Conservation (phyloP, 352 stramenopile genomes). For the Sclerospora graminicola region DNA sequence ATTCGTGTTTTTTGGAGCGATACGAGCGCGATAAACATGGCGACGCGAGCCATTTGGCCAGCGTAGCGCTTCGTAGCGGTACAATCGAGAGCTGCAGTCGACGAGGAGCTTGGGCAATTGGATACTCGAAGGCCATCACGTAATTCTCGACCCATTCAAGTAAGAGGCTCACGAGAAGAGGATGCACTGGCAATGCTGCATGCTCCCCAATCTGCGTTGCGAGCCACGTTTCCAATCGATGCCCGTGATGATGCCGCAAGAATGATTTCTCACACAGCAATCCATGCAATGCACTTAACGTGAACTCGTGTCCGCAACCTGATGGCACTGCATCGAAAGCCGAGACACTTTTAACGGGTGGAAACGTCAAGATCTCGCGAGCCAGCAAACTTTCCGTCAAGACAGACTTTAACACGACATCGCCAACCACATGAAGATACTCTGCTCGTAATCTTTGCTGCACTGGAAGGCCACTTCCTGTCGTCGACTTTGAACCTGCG, state of each 20-base stretch:
- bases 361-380: slow-evolving; percentile 41
- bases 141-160: slow-evolving; percentile 74
- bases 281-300: slow-evolving; percentile 36
- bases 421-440: slow-evolving; percentile 45
- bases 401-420: slow-evolving; percentile 56
- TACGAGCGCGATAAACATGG: slow-evolving; percentile 11
- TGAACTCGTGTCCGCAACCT: slow-evolving; percentile 37
- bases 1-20: slow-evolving; percentile 3
- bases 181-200: slow-evolving; percentile 35
- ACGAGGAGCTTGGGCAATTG: slow-evolving; percentile 37
- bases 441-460: slow-evolving; percentile 34
- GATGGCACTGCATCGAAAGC: slow-evolving; percentile 18
- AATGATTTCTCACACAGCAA: slow-evolving; percentile 61
- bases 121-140: slow-evolving; percentile 65
- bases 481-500: slow-evolving; percentile 3
- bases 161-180: slow-evolving; percentile 39
- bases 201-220: slow-evolving; percentile 28
- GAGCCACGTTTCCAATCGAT: slow-evolving; percentile 48
- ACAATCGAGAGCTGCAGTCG: slow-evolving; percentile 50
- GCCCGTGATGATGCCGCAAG: slow-evolving; percentile 42
- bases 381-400: slow-evolving; percentile 56
- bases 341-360: slow-evolving; percentile 18
- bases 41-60: slow-evolving; percentile 30
- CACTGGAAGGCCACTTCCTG: slow-evolving; percentile 15
- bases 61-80: slow-evolving; percentile 28